A percentile compares a stretch with the other conserved stretches of the same genome.
Evolutionary conservation across 2,329 filamentous ascomycete genomes (phyloP).

Genomic region (Bipolaris victoriae): DNA sequence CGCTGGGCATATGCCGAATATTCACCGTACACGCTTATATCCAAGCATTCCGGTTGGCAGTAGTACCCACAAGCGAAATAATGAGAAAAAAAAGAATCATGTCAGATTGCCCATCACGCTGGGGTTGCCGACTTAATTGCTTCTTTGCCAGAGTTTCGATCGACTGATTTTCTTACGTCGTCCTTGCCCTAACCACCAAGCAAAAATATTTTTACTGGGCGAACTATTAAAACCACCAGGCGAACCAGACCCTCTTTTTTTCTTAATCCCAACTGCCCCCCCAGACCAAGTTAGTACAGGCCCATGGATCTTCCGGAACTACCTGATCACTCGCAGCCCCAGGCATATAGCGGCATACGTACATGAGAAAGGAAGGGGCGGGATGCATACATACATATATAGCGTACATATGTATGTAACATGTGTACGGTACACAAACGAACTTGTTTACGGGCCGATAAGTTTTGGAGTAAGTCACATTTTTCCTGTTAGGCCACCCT

Average conservation of each 20-base stretch:
- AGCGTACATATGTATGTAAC: background rate
- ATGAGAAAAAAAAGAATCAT: background rate
- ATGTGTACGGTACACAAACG: background rate
- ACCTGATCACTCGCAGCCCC: slow-evolving; percentile 3
- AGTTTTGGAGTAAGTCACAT: too few species aligned
- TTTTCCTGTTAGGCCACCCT: background rate
- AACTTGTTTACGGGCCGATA: background rate
- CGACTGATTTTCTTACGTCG: background rate
- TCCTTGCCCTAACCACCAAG: background rate
- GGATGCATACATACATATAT: too few species aligned
- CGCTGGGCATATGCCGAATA: slow-evolving; percentile 1
- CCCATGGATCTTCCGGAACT: background rate
- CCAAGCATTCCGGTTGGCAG: background rate
- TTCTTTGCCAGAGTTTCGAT: background rate
- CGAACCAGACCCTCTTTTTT: background rate
- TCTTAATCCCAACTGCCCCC: background rate
- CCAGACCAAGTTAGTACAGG: background rate
- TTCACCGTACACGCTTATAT: slow-evolving; percentile 5
- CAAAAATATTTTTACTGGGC: background rate
- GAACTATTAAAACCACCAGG: background rate
- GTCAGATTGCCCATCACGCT: background rate
- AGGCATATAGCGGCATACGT: background rate
- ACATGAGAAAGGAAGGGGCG: background rate
- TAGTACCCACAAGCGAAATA: background rate
- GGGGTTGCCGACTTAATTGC: background rate